Evolutionary conservation across 345 rosid species (phyloP).

Genomic region (Pseudoturritis turrita): DNA sequence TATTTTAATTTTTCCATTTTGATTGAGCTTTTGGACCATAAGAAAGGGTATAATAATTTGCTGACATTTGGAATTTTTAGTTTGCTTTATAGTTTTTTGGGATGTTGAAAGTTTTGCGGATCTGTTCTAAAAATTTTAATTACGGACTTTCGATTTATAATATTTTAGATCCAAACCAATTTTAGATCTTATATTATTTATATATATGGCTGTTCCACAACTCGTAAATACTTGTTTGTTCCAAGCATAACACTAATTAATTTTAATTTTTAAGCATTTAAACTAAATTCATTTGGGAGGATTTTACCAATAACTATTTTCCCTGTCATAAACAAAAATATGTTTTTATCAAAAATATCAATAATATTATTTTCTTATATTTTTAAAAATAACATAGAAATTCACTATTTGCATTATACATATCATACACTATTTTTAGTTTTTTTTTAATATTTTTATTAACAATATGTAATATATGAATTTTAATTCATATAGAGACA

Average conservation of each 20-base stretch:
- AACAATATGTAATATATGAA: too few species aligned
- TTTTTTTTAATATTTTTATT: too few species aligned
- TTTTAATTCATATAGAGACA: too few species aligned
- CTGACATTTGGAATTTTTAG: background rate
- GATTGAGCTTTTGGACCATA: background rate
- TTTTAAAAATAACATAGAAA: too few species aligned
- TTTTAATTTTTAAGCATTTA: background rate
- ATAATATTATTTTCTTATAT: too few species aligned
- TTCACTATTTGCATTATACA: too few species aligned
- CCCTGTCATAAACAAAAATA: too few species aligned
- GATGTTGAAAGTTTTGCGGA: background rate
- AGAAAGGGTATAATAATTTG: background rate
- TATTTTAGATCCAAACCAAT: background rate
- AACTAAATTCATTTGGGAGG: background rate
- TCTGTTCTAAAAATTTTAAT: background rate
- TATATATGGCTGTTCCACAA: background rate
- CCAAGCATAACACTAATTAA: background rate
- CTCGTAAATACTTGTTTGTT: background rate
- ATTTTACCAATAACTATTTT: too few species aligned
- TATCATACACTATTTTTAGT: too few species aligned
- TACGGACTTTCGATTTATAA: background rate
- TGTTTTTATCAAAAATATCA: too few species aligned
- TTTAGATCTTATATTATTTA: too few species aligned
- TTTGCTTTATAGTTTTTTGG: background rate
- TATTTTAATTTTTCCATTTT: background rate